phyloP scores from a whole-genome alignment of 1,284 basidiomycete species.

The Takashimella koratensis region DNA sequence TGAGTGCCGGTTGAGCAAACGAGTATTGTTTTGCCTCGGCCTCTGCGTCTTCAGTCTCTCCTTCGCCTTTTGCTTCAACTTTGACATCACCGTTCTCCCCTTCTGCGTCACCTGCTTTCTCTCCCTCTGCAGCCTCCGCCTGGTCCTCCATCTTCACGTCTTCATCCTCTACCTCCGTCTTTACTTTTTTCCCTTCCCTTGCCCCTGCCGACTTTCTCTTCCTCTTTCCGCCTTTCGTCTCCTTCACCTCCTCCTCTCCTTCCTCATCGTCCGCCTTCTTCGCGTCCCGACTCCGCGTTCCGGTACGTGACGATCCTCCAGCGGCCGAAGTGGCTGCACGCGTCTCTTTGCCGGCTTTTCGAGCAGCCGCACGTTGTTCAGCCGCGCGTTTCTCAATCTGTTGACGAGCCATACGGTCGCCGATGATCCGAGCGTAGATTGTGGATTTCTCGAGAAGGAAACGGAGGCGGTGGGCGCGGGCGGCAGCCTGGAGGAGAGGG shows the following conservation, averaged over 20 bases:
- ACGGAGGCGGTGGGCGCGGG: conserved; percentile 30
- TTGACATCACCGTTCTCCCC: conserved; percentile 6
- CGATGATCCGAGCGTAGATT: conserved; percentile 49
- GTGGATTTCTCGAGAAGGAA: conserved; percentile 48
- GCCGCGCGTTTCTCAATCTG: conserved; percentile 44
- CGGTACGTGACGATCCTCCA: conserved; percentile 7
- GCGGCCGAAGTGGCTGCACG: conserved; percentile 16
- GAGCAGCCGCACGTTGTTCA: conserved; percentile 36
- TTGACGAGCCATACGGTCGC: conserved; percentile 50
- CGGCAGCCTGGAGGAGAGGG: conserved; percentile 26
- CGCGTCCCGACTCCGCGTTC: conserved; percentile 13
- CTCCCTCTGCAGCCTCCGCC: conserved; percentile 2
- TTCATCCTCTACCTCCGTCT: background rate
- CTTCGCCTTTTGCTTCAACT: conserved; percentile 6
- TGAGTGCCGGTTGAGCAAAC: conserved; percentile 65
- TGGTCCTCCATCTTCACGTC: conserved; percentile 17
- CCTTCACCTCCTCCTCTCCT: conserved; percentile 14
- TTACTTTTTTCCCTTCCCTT: conserved; percentile 16
- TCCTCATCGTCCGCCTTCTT: conserved; percentile 15
- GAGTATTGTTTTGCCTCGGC: conserved; percentile 36
- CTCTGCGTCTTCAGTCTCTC: conserved; percentile 2
- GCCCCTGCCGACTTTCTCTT: conserved; percentile 20
- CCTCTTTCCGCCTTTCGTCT: conserved; percentile 18
- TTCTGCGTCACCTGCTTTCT: conserved; percentile 1
- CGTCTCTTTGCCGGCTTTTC: conserved; percentile 47